These are phyloP conservation scores for Candida glucosophila DNA, from an alignment of 1,139 yeast species.

Conservation along the genomic window DNA sequence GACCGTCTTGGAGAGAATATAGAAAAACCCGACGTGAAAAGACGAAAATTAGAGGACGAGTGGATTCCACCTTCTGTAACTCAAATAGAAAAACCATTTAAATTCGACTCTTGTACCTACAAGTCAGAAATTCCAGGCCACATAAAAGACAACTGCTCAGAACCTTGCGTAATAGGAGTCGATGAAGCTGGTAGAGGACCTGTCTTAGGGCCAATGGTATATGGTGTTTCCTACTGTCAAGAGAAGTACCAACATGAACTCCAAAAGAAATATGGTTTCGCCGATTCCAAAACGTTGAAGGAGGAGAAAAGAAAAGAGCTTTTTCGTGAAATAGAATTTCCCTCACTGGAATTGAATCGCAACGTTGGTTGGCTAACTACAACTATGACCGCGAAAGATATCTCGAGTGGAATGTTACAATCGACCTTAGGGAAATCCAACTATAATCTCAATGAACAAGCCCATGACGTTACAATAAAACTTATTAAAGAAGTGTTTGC, in stretches of 20 bases:
- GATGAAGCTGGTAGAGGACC: constrained; percentile 99
- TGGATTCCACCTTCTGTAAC: constrained; percentile 30
- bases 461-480: constrained; percentile 86
- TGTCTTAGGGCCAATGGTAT: constrained; percentile 94
- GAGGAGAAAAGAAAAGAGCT: constrained; percentile 60
- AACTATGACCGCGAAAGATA: constrained; percentile 79
- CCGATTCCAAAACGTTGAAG: constrained; percentile 83
- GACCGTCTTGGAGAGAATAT: constrained; percentile 1
- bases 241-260: constrained; percentile 41
- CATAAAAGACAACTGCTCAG: constrained; percentile 10
- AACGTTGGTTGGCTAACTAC: constrained; percentile 87
- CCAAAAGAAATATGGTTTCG: constrained; percentile 65
- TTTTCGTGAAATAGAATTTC: constrained; percentile 48
- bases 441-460: constrained; percentile 88
- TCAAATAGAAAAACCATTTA: constrained; percentile 13
- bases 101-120: constrained; percentile 27
- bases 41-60: constrained; percentile 2
- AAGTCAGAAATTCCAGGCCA: constrained; percentile 22
- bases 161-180: constrained; percentile 61
- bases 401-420: constrained; percentile 80
- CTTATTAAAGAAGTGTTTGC: constrained; percentile 56
- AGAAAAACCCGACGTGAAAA: constrained; percentile 1
- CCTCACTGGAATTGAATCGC: constrained; percentile 33
- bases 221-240: constrained; percentile 75
- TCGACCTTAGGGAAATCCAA: constrained; percentile 41